Conservation (phyloP, 2,329 filamentous ascomycete genomes). For the Coniochaeta sp. region DNA sequence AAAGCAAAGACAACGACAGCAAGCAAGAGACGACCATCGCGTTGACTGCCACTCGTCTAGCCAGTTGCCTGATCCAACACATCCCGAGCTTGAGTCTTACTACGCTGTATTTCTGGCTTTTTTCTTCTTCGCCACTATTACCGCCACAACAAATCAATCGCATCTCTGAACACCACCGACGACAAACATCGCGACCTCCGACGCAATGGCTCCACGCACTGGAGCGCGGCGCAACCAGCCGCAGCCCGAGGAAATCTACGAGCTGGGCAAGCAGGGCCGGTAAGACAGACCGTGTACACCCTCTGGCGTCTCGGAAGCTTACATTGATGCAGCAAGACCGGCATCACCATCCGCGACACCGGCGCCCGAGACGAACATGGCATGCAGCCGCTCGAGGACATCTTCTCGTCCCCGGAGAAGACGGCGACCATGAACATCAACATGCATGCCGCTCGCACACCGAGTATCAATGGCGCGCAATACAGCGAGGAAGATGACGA, state of each 20-base stretch:
- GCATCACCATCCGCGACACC: constrained; percentile 69
- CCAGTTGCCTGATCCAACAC: neutral
- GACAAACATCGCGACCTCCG: neutral
- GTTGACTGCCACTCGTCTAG: neutral
- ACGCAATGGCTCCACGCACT: neutral
- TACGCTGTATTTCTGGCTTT: neutral
- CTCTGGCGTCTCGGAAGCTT: neutral
- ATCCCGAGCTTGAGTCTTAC: neutral
- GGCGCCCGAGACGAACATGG: constrained; percentile 85
- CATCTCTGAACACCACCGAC: neutral
- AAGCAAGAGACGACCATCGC: neutral
- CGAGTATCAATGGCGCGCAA: constrained; percentile 20
- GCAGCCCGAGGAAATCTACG: constrained; percentile 39
- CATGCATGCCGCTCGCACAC: constrained; percentile 21
- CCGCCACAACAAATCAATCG: neutral
- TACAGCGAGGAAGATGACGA: constrained; percentile 22
- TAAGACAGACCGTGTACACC: constrained; percentile 14
- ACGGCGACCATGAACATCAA: constrained; percentile 10
- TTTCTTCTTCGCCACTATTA: neutral
- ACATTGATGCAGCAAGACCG: constrained; percentile 66
- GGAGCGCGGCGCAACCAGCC: constrained; percentile 27
- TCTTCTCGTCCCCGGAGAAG: constrained; percentile 83
- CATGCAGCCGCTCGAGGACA: constrained; percentile 76
- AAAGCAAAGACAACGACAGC: neutral
- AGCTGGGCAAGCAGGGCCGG: constrained; percentile 43